A percentile compares a stretch with the other conserved stretches of the same genome.
These are phyloP conservation scores for Cladosporium sp. DNA, from an alignment of 2,329 filamentous ascomycete genomes.

Conservation along the genomic window DNA sequence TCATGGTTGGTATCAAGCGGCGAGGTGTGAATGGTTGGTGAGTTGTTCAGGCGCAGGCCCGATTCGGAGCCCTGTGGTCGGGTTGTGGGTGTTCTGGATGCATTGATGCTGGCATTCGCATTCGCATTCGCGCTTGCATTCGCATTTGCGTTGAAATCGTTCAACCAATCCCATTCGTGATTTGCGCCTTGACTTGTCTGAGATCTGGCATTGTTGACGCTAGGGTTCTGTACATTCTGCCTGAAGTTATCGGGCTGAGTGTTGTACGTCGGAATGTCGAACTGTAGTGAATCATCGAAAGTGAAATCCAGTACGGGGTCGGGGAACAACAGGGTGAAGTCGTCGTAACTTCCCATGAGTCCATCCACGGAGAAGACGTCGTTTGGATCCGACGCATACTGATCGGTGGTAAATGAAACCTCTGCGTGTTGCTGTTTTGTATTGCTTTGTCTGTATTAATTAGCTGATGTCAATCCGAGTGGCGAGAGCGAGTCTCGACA, in stretches of 20 bases:
- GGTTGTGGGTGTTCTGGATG: neutral
- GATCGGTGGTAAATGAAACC: neutral
- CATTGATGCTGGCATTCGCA: too few relatives aligned
- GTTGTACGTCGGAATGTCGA: neutral
- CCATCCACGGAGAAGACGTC: constrained; percentile 2
- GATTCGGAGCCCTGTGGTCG: neutral
- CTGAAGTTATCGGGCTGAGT: constrained; percentile 3
- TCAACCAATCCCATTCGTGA: too few relatives aligned
- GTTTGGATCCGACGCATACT: neutral
- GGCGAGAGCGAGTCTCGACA: constrained; percentile 4
- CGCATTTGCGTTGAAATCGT: too few relatives aligned
- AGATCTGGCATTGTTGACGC: neutral
- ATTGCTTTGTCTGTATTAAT: neutral
- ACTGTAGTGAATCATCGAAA: constrained; percentile 18
- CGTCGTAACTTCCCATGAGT: constrained; percentile 18
- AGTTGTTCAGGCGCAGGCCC: neutral
- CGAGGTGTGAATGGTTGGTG: neutral
- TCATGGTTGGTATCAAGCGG: neutral
- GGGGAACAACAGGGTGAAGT: constrained; percentile 24
- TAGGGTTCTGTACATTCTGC: neutral
- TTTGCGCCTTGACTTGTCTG: neutral
- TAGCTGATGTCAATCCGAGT: neutral
- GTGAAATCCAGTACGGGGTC: constrained; percentile 19
- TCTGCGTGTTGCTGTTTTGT: neutral
- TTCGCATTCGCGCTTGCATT: neutral